Percentiles rank a stretch among this genome's conserved stretches.
Evolutionary conservation across 2,329 filamentous ascomycete genomes (phyloP).

Genomic region (Trichoderma breve): DNA sequence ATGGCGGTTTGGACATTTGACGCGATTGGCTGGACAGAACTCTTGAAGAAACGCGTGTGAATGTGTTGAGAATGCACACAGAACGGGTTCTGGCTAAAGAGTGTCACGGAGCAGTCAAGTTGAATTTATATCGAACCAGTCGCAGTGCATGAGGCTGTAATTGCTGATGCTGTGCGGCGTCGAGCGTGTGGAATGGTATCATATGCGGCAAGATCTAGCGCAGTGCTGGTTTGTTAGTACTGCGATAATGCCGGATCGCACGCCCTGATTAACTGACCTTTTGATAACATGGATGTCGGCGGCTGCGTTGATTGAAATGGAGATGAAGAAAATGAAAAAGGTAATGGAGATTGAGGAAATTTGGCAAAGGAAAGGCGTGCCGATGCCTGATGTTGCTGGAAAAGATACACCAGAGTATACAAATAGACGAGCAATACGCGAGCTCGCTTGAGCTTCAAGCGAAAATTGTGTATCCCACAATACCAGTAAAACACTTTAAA

Average conservation of each 20-base stretch:
- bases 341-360: neutral
- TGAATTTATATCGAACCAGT: too few relatives aligned
- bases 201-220: too few relatives aligned
- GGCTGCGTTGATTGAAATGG: neutral
- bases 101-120: neutral
- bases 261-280: neutral
- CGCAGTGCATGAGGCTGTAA: too few relatives aligned
- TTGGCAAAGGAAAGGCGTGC: neutral
- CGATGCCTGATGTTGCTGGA: neutral
- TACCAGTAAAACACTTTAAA: neutral
- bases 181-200: too few relatives aligned
- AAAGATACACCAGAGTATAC: neutral
- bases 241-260: neutral
- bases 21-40: neutral
- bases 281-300: neutral
- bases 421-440: neutral
- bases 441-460: neutral
- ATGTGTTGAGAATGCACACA: neutral
- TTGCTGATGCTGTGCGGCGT: too few relatives aligned
- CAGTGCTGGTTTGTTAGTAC: too few relatives aligned
- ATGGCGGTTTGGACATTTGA: neutral
- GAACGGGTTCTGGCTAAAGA: neutral
- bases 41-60: neutral
- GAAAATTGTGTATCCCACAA: neutral
- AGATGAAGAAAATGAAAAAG: neutral